phyloP scores from a whole-genome alignment of 2,329 filamentous ascomycete species.

The Colletotrichum sublineola region DNA sequence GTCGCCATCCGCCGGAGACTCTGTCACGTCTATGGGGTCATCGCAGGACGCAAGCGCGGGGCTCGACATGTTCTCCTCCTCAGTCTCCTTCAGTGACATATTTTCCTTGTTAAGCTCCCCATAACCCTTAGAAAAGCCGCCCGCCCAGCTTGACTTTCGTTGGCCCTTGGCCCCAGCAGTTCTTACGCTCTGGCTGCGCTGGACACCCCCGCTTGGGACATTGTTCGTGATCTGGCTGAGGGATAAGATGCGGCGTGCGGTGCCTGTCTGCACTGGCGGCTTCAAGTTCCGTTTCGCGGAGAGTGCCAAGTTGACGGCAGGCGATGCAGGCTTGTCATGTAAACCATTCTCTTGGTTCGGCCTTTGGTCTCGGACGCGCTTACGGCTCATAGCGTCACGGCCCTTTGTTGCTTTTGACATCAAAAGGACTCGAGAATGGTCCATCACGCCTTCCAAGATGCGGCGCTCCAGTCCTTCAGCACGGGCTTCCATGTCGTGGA shows the following conservation, averaged over 20 bases:
- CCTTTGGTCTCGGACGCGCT: conserved; percentile 64
- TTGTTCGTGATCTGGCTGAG: conserved; percentile 91
- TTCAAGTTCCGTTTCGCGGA: conserved; percentile 63
- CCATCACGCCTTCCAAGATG: conserved; percentile 95
- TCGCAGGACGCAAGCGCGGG: conserved; percentile 25
- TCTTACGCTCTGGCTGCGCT: conserved; percentile 83
- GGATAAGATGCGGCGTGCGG: conserved; percentile 86
- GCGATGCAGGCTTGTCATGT: conserved; percentile 43
- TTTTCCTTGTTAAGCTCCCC: conserved; percentile 74
- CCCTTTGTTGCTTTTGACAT: conserved; percentile 74
- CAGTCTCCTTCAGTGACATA: conserved; percentile 71
- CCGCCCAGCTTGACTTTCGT: conserved; percentile 80
- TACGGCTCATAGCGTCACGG: conserved; percentile 70
- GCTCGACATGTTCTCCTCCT: conserved; percentile 63
- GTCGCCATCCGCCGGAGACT: conserved; percentile 46
- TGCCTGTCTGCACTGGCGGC: conserved; percentile 63
- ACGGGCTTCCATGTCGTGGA: conserved; percentile 89
- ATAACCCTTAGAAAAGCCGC: conserved; percentile 61
- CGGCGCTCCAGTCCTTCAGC: conserved; percentile 91
- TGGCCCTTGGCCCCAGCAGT: conserved; percentile 65
- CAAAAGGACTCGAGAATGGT: conserved; percentile 92
- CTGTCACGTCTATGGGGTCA: conserved; percentile 32
- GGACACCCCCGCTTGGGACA: conserved; percentile 72
- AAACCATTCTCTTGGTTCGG: conserved; percentile 47
- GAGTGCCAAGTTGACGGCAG: conserved; percentile 67